phyloP scores from a whole-genome alignment of 2,329 filamentous ascomycete genomes.

The Scolecobasidium constrictum region DNA sequence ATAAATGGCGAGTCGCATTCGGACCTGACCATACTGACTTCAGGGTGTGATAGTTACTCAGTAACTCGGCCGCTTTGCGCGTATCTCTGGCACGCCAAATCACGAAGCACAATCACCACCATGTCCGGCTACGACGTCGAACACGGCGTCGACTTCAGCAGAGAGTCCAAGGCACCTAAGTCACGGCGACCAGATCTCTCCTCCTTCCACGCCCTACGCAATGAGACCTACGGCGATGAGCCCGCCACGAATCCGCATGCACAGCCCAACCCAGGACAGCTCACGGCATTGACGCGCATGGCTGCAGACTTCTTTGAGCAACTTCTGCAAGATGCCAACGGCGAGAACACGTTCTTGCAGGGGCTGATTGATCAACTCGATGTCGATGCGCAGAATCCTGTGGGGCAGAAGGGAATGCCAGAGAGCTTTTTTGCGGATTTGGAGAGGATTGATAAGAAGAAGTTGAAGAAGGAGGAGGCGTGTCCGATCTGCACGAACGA shows the following conservation, averaged over 20 bases:
- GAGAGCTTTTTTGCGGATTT: slow-evolving; percentile 51
- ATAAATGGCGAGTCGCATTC: too few relatives aligned
- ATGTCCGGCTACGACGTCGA: too few relatives aligned
- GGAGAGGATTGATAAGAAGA: slow-evolving; percentile 46
- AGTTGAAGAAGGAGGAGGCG: slow-evolving; percentile 39
- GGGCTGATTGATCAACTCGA: slow-evolving; percentile 46
- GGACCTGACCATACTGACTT: too few relatives aligned
- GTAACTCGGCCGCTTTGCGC: too few relatives aligned
- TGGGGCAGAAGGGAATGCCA: slow-evolving; percentile 48
- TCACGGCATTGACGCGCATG: slow-evolving; percentile 47
- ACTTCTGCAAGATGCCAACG: slow-evolving; percentile 35
- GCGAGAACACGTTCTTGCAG: slow-evolving; percentile 34
- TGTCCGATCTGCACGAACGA: slow-evolving; percentile 52
- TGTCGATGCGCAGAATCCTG: slow-evolving; percentile 44
- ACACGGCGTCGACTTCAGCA: slow-evolving; percentile 31
- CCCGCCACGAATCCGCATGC: slow-evolving; percentile 43
- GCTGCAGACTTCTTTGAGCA: slow-evolving; percentile 50
- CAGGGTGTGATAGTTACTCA: too few relatives aligned
- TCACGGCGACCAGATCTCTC: slow-evolving; percentile 45
- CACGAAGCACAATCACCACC: too few relatives aligned
- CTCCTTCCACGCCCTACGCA: slow-evolving; percentile 53
- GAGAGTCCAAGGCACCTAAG: slow-evolving; percentile 19
- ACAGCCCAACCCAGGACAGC: slow-evolving; percentile 48
- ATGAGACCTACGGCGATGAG: slow-evolving; percentile 40
- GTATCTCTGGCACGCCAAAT: too few relatives aligned